phyloP scores from a whole-genome alignment of 148 eudicot species.

The Cornus florida region DNA sequence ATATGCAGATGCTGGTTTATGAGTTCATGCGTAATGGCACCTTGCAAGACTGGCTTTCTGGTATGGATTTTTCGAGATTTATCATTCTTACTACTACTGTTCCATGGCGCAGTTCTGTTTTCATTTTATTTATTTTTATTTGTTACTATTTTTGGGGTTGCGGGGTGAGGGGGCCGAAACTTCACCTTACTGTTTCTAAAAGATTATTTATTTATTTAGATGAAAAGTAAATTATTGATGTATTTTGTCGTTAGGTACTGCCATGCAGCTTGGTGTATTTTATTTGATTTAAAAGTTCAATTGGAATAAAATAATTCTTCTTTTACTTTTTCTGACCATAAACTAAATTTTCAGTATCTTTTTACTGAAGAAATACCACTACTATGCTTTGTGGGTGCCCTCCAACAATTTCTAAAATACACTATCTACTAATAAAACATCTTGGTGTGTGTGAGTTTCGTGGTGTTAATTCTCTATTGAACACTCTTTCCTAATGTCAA shows the following conservation, averaged over 20 bases:
- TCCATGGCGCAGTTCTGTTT: background rate
- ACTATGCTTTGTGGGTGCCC: background rate
- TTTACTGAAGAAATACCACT: background rate
- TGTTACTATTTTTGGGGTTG: background rate
- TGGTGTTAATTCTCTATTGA: too few relatives aligned
- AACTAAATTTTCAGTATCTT: background rate
- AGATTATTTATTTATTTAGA: too few relatives aligned
- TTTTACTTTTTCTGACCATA: background rate
- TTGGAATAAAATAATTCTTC: too few relatives aligned
- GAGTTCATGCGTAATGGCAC: constrained; percentile 89
- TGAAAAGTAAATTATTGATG: background rate
- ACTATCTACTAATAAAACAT: background rate
- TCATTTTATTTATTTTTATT: background rate
- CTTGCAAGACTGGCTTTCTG: constrained; percentile 75
- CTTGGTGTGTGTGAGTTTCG: background rate
- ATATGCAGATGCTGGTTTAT: constrained; percentile 77
- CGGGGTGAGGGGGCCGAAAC: background rate
- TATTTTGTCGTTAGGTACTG: background rate
- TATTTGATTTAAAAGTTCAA: background rate
- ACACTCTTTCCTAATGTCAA: background rate
- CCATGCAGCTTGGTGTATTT: background rate
- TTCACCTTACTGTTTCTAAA: background rate
- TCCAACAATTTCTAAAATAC: background rate
- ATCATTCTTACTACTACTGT: background rate
- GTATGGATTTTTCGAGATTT: constrained; percentile 33